Evolutionary conservation across 306 rosid genomes (phyloP), one percentile per base, ranked within the genome.

Genomic region (Sechiopsis laciniata): DNA sequence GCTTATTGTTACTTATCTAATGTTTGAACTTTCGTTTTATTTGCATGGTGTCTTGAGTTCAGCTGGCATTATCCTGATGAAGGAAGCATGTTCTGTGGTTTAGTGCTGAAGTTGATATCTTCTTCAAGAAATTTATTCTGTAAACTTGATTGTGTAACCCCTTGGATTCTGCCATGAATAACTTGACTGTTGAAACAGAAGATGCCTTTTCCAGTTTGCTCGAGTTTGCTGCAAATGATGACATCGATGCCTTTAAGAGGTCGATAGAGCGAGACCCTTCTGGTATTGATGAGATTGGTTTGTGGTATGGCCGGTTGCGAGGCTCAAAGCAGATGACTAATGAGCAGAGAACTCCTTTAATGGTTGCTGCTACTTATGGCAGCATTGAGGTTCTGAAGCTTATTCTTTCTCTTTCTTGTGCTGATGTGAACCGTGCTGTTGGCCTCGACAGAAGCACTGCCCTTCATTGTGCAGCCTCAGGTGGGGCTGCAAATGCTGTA

Each of bases 281-380:
- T 20, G 77, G 88, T 15, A 74, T 92, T 5, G 95, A 90, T 77
- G 97, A 88, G 81, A 84, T 86, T 77, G 96, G 97, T 7, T 78
- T 87, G 5, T 92, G 97, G 97, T 92, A 92, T 77, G 81, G 92
- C 37, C 96, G 96, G 8, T 75, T 76, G 29, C 86, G 88, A 81
- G 97, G 95, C 29, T 92, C 96, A 2, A 92, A 90, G 68, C 88
- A 87, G 84, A 90, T 92, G 97, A 88, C 87, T 74, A 87, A 85
- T 71, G 92, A 87, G 84, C 88, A 82, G 77, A 75, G 96, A 72
- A 92, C 91, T 0, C 95, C 97, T 70, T 77, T 92, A 82, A 90
- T 92, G 97, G 95, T 92, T 75, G 96, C 97, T 75, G 95, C 97
- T 75, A 88, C 88, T 0, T 92, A 92, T 78, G 97, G 97, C 1